phyloP scores from a whole-genome alignment of 345 rosid species.

The Abelmoschus esculentus region DNA sequence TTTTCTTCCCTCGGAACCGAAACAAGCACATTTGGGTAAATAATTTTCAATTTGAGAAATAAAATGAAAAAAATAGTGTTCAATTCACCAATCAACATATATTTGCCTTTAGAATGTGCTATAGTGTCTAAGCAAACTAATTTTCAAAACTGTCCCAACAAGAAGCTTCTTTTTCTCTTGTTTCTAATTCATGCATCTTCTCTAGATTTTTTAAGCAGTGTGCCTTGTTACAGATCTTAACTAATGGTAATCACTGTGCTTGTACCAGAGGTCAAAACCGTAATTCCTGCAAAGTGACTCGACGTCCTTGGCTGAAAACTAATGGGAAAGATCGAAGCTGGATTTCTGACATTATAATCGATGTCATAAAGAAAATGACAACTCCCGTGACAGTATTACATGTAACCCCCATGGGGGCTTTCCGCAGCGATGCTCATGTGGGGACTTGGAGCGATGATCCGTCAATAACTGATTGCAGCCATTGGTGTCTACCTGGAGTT shows the following conservation, averaged over 20 bases:
- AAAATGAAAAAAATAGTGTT: too few species aligned
- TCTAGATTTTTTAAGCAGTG: too few species aligned
- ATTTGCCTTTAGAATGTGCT: too few species aligned
- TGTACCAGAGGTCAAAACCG: slow-evolving; percentile 34
- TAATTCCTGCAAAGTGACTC: slow-evolving; percentile 50
- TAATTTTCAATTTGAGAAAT: too few species aligned
- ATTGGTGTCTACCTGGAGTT: slow-evolving; percentile 75
- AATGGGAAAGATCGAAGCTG: slow-evolving; percentile 39
- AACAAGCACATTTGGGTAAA: too few species aligned
- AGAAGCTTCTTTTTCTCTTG: too few species aligned
- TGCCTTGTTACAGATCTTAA: neutral
- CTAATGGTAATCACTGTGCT: slow-evolving; percentile 9
- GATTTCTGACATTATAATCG: slow-evolving; percentile 36
- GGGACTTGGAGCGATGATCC: slow-evolving; percentile 62
- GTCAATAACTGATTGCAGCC: slow-evolving; percentile 61
- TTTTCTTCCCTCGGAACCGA: too few species aligned
- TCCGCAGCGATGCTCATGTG: slow-evolving; percentile 56
- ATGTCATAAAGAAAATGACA: slow-evolving; percentile 30
- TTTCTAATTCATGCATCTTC: too few species aligned
- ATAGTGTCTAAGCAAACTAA: too few species aligned
- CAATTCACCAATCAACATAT: too few species aligned
- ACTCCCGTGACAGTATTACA: slow-evolving; percentile 43
- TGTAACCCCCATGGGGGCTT: slow-evolving; percentile 64
- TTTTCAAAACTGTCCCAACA: too few species aligned
- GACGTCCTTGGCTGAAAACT: slow-evolving; percentile 31